Base-by-base conservation (phyloP, 1,284 basidiomycete genomes). In the Irpex sp. region DNA sequence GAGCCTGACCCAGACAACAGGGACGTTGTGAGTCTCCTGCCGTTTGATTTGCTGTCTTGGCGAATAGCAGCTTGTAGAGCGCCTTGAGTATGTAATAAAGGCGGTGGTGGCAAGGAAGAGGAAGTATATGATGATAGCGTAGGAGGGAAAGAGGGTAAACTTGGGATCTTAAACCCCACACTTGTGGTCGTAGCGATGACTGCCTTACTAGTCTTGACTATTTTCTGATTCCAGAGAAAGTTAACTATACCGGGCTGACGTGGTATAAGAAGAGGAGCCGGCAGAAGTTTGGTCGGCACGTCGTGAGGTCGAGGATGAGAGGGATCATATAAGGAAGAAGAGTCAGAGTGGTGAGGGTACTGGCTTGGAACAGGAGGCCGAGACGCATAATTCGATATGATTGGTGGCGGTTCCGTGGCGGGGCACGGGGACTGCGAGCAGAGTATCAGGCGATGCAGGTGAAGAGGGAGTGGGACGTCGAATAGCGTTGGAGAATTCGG, bases 401-500 rank as follows among this genome's bases (percentile, higher is more conserved):
- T 37, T 11, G 47, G 33, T n/a, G 31, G 13, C 55, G 9, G 36
- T 26, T 26, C 11, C 2, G 36, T 9, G 21, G 35, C 17, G 39
- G 43, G 17, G 13, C 36, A 57, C 6, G 8, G 19, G 19, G 19
- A 26, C 55, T 21, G 21, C 2, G 63, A 36, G 11, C 53, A 57
- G 7, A 15, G 26, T 21, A 26, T 50, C 71, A 77, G 58, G 33
- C 70, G 72, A 58, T 77, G 70, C 9, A 79, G 69, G 31, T 72
- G 71, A 59, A 72, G 70, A 2, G 74, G 67, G 33, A 70, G 68
- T 7, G 78, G 73, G 13, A 80, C 62, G 21, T 74, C 68, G 63
- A 79, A 77, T 46, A 78, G 61, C 36, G 74, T 67, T 0, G 87
- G 83, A 17, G 71, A 69, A 53, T 73, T 66, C 50, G 67, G 51